Base-by-base conservation (phyloP, 2,329 filamentous ascomycete species). In the Epicoccum sorghinum region DNA sequence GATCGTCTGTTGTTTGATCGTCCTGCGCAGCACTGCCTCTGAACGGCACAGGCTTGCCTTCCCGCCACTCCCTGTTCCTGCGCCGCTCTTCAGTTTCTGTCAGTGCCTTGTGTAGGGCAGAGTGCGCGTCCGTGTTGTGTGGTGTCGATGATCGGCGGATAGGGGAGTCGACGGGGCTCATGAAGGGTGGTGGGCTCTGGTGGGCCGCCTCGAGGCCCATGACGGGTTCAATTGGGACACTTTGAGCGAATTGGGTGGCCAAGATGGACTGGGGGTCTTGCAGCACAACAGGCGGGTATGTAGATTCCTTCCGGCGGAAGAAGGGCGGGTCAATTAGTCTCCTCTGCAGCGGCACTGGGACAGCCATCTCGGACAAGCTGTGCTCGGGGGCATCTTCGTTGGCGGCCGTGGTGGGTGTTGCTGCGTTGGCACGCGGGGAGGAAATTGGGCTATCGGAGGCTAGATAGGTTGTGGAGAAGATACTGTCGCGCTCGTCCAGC, bases 381-480 rank as follows among this genome's bases (percentile, higher is more conserved):
- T 67, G 52, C 48, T 66, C 60, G 40, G 65, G 60, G 42, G 65
- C 69, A 70, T 74, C 61, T 59, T 72, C 58, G 56, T 58, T 40
- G 29, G 57, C 7, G 29, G 59, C 48, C 41, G 49, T 30, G 42
- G 54, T 60, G 57, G 54, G 58, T 51, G 65, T 52, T 53, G 65
- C 53, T 47, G 70, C 61, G 54, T 52, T 60, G 75, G 75, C 56
- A 67, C 59, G 65, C 18, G 72, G 72, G 8, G 75, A 74, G 23
- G 71, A 66, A 14, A 67, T 69, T 60, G 80, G 79, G 65, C 75
- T 81, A 58, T 81, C 80, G 48, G 80, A 78, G 55, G 78, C 76
- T 1, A 82, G 73, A 69, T 86, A 87, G 60, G 84, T 83, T 30
- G 84, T 86, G 47, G 84, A 83, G 66, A 86, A 86, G 68, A 87